These are phyloP conservation scores for Nannochloris sp. DNA, from an alignment of 139 green algal genomes.

Conservation along the genomic window DNA sequence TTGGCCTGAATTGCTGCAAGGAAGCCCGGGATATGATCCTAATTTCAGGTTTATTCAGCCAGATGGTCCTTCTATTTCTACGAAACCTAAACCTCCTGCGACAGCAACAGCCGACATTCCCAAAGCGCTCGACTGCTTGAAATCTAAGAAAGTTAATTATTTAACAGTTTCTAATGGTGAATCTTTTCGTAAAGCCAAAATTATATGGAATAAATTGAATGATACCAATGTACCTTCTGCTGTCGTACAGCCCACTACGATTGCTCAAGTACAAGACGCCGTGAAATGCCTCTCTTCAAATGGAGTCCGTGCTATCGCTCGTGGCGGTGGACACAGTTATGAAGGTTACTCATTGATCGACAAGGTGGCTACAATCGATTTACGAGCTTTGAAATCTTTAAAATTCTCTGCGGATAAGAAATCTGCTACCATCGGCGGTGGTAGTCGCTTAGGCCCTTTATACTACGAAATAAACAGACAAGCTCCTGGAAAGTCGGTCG, in stretches of 20 bases:
- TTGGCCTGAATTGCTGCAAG: background rate
- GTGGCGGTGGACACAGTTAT: background rate
- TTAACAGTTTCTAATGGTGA: background rate
- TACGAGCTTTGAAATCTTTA: background rate
- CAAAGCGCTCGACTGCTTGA: too few relatives aligned
- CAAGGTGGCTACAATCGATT: background rate
- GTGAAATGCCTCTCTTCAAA: background rate
- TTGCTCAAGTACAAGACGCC: background rate
- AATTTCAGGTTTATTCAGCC: background rate
- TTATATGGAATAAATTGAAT: slow-evolving; percentile 2
- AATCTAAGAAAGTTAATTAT: background rate
- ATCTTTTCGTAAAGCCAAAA: background rate
- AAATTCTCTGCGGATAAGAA: background rate
- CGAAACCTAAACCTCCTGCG: background rate
- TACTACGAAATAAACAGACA: background rate
- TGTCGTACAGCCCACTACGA: background rate
- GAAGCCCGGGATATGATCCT: background rate
- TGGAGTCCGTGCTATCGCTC: background rate
- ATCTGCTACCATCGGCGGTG: background rate
- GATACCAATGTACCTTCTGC: background rate
- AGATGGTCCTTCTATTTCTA: background rate
- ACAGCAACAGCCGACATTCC: too few relatives aligned
- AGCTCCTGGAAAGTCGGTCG: background rate
- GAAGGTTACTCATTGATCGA: background rate
- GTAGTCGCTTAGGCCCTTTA: background rate